A percentile compares a stretch with the other conserved stretches of the same genome.
Evolutionary conservation across 2,329 filamentous ascomycete species (phyloP).

Genomic region (Amauroascus verrucosus): DNA sequence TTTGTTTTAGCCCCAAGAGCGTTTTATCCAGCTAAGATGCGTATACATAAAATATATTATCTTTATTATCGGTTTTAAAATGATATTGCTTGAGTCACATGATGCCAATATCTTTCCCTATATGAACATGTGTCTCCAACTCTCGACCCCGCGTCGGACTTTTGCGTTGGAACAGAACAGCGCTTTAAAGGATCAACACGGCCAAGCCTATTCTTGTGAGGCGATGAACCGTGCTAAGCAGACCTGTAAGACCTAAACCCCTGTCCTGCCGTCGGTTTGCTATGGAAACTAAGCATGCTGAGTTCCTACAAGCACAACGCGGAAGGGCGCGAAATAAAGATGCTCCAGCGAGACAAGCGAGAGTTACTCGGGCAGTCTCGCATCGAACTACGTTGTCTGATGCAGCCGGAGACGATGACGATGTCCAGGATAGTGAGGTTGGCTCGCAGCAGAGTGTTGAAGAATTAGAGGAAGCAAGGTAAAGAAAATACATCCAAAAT

Average conservation of each 20-base stretch:
- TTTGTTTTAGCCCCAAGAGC: background rate
- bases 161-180: background rate
- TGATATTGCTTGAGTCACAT: background rate
- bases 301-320: background rate
- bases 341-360: background rate
- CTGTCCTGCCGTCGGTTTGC: too few relatives aligned
- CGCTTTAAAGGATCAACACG: background rate
- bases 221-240: slow-evolving; percentile 4
- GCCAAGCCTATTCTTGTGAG: background rate
- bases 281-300: background rate
- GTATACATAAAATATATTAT: background rate
- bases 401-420: background rate
- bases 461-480: slow-evolving; percentile 15
- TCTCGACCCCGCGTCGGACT: background rate
- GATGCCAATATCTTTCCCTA: background rate
- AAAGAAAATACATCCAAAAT: background rate
- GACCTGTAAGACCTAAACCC: background rate
- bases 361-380: background rate
- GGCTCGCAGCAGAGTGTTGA: slow-evolving; percentile 8
- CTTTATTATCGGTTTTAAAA: background rate
- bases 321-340: background rate
- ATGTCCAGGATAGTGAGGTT: slow-evolving; percentile 7
- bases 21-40: background rate
- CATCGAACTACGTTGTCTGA: background rate
- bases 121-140: background rate